Conservation (phyloP, 441 rosid species). For the Codiaeum variegatum region DNA sequence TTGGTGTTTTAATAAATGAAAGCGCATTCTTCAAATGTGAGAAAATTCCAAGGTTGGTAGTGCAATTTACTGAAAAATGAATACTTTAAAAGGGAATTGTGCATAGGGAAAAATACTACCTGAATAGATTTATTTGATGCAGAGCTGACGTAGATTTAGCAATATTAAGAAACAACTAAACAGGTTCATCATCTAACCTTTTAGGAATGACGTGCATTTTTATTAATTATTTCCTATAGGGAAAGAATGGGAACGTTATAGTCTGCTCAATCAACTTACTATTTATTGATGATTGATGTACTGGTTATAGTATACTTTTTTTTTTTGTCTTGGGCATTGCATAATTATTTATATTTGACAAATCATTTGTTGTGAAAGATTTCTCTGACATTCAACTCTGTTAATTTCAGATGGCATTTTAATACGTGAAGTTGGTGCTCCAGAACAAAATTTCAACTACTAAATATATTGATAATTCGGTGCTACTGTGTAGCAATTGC, state of each 20-base stretch:
- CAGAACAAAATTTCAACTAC: neutral
- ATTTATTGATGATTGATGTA: neutral
- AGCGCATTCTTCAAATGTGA: neutral
- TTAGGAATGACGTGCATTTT: neutral
- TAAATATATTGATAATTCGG: neutral
- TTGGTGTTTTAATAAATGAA: constrained; percentile 9
- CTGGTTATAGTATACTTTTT: neutral
- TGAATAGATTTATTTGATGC: neutral
- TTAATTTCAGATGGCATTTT: neutral
- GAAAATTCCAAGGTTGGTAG: neutral
- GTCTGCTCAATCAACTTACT: neutral
- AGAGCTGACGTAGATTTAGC: neutral
- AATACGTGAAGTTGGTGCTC: neutral
- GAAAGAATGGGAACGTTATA: neutral
- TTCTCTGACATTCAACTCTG: neutral
- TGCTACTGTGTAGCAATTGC: neutral
- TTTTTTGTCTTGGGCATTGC: neutral
- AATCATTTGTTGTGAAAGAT: neutral
- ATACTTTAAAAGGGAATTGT: neutral
- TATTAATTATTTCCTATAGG: neutral
- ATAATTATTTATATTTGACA: neutral
- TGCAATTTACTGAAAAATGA: neutral
- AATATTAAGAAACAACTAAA: neutral
- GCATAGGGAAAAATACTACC: neutral
- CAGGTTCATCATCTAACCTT: neutral